Conservation (phyloP, 2,329 filamentous ascomycete species). For the Cercospora sojina region DNA sequence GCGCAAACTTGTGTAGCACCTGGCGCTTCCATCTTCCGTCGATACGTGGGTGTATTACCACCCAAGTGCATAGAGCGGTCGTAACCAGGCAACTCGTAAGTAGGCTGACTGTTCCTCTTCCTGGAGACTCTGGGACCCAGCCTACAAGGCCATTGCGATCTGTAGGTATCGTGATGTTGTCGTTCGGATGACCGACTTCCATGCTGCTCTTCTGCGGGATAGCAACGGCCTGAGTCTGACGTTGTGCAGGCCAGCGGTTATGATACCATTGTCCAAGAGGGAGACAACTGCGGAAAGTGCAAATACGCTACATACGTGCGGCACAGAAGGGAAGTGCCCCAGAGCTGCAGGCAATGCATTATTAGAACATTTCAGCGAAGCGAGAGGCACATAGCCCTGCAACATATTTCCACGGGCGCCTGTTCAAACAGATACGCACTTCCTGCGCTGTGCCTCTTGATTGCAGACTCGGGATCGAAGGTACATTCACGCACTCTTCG, state of each 20-base stretch:
- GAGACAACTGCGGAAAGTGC: background rate
- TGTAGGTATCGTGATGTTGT: background rate
- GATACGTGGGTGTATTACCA: constrained; percentile 41
- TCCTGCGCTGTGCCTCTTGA: background rate
- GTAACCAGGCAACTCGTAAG: constrained; percentile 37
- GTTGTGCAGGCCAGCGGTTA: background rate
- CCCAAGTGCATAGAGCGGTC: constrained; percentile 41
- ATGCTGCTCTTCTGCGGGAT: background rate
- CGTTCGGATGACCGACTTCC: background rate
- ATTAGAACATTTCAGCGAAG: background rate
- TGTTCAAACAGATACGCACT: background rate
- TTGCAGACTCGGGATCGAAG: background rate
- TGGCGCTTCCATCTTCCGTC: constrained; percentile 25
- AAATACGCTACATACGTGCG: background rate
- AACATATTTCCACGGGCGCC: background rate
- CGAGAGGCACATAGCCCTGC: background rate
- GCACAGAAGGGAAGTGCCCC: background rate
- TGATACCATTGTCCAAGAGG: background rate
- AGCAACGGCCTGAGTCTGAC: background rate
- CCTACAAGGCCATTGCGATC: constrained; percentile 27
- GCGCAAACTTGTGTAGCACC: constrained; percentile 33
- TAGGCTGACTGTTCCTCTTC: constrained; percentile 39
- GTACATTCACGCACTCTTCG: too few relatives aligned
- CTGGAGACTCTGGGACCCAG: constrained; percentile 35
- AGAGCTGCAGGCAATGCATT: background rate